A percentile compares a stretch with the other conserved stretches of the same genome.
phyloP scores from a whole-genome alignment of 169 alveolate species.

The Plasmodium ovale region DNA sequence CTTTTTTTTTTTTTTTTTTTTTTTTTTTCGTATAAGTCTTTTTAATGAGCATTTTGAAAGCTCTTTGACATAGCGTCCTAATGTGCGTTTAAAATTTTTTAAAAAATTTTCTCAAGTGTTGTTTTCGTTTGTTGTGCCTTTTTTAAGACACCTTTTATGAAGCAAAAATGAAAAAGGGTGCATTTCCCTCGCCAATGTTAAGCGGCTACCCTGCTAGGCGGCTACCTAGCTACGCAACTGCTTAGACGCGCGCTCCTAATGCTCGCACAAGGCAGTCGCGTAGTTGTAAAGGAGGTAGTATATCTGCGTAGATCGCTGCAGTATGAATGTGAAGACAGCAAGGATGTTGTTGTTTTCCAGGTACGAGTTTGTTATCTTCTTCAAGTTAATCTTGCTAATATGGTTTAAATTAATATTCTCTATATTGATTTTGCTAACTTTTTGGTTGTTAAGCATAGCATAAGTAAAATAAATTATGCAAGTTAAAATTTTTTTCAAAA shows the following conservation, averaged over 20 bases:
- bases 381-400: conserved; percentile 39
- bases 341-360: conserved; percentile 54
- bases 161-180: no score
- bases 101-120: no score
- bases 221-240: no score
- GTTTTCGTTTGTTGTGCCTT: background rate
- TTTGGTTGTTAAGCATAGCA: conserved; percentile 65
- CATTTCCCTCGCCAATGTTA: no score
- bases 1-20: no score
- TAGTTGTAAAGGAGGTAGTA: conserved; percentile 43
- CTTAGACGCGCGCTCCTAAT: no score
- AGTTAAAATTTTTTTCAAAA: conserved; percentile 51
- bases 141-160: no score
- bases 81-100: background rate
- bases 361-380: conserved; percentile 38
- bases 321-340: conserved; percentile 44
- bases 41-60: no score
- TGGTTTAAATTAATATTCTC: conserved; percentile 59
- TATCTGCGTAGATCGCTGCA: conserved; percentile 69
- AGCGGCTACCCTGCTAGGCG: no score
- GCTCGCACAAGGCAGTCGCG: no score
- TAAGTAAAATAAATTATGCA: conserved; percentile 65
- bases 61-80: no score
- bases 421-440: conserved; percentile 47
- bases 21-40: no score